Evolutionary conservation across 495 filamentous ascomycete genomes (phyloP), one percentile per base, ranked within the genome.

Genomic region (Umbilicaria muhlenbergii): DNA sequence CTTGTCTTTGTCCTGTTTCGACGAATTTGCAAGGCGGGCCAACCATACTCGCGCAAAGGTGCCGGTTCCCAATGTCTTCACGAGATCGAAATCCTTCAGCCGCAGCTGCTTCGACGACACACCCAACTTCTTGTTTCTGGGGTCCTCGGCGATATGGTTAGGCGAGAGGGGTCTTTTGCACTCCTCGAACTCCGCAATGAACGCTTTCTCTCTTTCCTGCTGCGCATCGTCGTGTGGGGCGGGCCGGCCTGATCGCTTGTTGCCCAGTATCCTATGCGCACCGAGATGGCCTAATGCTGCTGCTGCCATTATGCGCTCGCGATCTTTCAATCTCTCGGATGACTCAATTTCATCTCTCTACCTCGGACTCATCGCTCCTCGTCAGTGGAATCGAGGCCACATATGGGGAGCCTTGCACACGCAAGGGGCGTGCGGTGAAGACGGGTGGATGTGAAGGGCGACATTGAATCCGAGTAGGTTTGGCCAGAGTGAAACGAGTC

Each of bases 1-100:
- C 58, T 81, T 79, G 57, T 71, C 68, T 54, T 76, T 70, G 39
- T 64, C 60, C 31, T 75, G 69, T 21, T 64, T 66, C 42, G 69
- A 63, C 49, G 57, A 53, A 40, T 71, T 67, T 37, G 77, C 77
- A 41, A 81, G 59, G 48, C 75, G 75, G 32, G 83, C 80, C 41
- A 95, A 77, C 79, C 86, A 93, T 34, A 98, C 91, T 47, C 91
- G 76, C 43, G 91, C 89, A 65, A 98, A 96, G 13, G 91, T 96
- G 45, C 91, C 86, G 16, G 87, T 93, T 45, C 91, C 91, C 43
- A 98, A 68, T 16, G 88, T 98, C 59, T 86, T 88, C 49, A 95
- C 67, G 17, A 88, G 71, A 34, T 79, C 63, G 57, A 96, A 94
- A 62, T 98, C 88, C 44, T 70, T 66, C 21, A 87, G 62, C 32